A percentile compares a stretch with the other conserved stretches of the same genome.
Conservation (phyloP, 2,329 filamentous ascomycete species). For the Phyllosticta ampelicida region DNA sequence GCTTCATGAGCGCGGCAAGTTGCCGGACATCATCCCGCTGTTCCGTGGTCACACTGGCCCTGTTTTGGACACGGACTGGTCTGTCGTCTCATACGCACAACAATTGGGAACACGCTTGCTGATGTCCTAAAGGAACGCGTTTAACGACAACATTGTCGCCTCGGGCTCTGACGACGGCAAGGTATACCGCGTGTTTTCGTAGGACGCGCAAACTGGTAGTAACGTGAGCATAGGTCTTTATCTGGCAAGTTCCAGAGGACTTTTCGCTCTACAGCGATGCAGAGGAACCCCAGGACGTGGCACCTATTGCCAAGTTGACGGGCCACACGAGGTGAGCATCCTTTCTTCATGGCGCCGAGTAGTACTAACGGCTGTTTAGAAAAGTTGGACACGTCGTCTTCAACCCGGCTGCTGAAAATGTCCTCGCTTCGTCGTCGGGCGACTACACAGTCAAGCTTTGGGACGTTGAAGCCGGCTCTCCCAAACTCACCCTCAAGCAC, state of each 20-base stretch:
- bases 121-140: conserved; percentile 61
- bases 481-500: conserved; percentile 69
- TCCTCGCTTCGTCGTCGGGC: conserved; percentile 88
- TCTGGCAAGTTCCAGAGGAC: conserved; percentile 86
- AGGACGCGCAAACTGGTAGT: conserved; percentile 7
- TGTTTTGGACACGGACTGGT: conserved; percentile 97
- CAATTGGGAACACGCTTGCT: not conserved
- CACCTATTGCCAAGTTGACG: conserved; percentile 67
- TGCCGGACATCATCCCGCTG: conserved; percentile 85
- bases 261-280: conserved; percentile 77
- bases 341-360: not conserved
- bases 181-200: conserved; percentile 28
- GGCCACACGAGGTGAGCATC: conserved; percentile 67
- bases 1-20: conserved; percentile 74
- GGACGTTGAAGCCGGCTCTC: conserved; percentile 73
- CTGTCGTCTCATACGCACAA: conserved; percentile 12
- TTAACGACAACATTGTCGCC: conserved; percentile 85
- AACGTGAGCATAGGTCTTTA: conserved; percentile 51
- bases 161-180: conserved; percentile 96
- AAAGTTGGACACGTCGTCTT: conserved; percentile 98
- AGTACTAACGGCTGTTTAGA: conserved; percentile 38
- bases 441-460: conserved; percentile 93
- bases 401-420: conserved; percentile 91
- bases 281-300: conserved; percentile 72
- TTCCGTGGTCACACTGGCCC: conserved; percentile 94